Evolutionary conservation across 345 rosid species (phyloP).

Genomic region (Boechera stricta): DNA sequence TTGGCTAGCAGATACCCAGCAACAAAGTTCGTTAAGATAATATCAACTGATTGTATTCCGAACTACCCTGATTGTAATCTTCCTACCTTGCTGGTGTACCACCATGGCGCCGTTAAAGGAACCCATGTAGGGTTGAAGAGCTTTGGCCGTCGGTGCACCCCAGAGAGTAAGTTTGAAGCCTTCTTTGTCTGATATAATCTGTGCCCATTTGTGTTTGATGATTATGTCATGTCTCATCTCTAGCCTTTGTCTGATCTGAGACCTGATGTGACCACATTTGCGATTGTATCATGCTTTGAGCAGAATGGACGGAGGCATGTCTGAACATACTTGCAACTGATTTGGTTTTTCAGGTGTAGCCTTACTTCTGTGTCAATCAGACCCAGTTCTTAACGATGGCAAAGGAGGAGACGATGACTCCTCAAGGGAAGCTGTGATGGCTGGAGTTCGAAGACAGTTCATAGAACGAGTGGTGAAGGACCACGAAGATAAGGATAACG

Average conservation of each 20-base stretch:
- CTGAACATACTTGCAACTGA: constrained; percentile 24
- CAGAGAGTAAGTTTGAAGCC: constrained; percentile 67
- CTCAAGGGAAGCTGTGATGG: constrained; percentile 76
- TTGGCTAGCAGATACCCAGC: constrained; percentile 82
- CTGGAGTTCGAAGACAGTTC: constrained; percentile 80
- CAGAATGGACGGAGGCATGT: constrained; percentile 24
- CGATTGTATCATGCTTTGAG: background rate
- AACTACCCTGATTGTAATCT: constrained; percentile 90
- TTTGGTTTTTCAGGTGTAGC: constrained; percentile 73
- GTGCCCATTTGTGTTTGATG: constrained; percentile 20
- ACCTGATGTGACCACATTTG: background rate
- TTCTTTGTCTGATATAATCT: constrained; percentile 6
- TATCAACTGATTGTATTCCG: constrained; percentile 96
- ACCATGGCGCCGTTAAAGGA: constrained; percentile 86
- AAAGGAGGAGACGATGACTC: constrained; percentile 74
- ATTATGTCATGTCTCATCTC: background rate
- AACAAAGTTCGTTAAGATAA: constrained; percentile 93
- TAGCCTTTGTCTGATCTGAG: constrained; percentile 16
- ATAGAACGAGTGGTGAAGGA: constrained; percentile 83
- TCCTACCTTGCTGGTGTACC: constrained; percentile 90
- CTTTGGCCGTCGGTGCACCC: constrained; percentile 91
- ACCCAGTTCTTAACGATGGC: constrained; percentile 90
- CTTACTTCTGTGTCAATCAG: constrained; percentile 87
- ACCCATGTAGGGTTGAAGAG: constrained; percentile 79
- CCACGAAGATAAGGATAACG: constrained; percentile 70